Base-by-base conservation (phyloP, 2,329 filamentous ascomycete species). In the Xylaria sp. region DNA sequence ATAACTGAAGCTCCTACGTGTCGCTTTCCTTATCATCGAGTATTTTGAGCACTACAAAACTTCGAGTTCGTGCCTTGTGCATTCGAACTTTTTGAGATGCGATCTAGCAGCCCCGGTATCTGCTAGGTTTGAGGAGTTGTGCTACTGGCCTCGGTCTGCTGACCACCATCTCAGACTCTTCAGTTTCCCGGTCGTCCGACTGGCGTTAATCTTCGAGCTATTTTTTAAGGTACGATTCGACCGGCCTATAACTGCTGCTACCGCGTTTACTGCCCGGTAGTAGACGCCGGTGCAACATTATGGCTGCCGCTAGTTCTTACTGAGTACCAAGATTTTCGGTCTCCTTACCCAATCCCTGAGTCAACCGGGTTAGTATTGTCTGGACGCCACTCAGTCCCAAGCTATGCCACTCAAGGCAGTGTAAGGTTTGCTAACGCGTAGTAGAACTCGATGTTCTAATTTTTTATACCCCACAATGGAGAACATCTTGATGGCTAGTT, bases 221-320 rank as follows among this genome's bases (percentile, higher is more conserved):
- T 23, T 47, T 48, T 18, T 27, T 12, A 10, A 44, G 32, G 64
- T 64, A 64, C 64, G 58, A 69, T 64, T 44, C 10, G 32, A 40
- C 6, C 6, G 12, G n/a, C 60, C 35, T 63, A 58, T 54, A 44
- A 53, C 21, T 21, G 27, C 21, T 5, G 4, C 21, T 9, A 23
- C 16, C n/a, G 60, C 68, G 68, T 44, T 53, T 69, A 54, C 35
- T 25, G 21, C 35, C 29, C n/a, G 57, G 27, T 48, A 3, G 16
- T 57, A 68, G 65, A 25, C 65, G 61, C 65, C 61, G 40, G 48
- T 65, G 32, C 65, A 32, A 62, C 65, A 29, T 13, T n/a, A 50
- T 13, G 18, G 32, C 32, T 37, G n/a, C 10, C n/a, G 37, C 44
- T 61, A 64, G 67, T 47, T 60, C 53, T 54, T 63, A 60, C 59